Percentiles rank a stretch among this genome's conserved stretches.
Evolutionary conservation across 2,329 filamentous ascomycete species (phyloP).

Genomic region (Verticillium nonalfalfae): DNA sequence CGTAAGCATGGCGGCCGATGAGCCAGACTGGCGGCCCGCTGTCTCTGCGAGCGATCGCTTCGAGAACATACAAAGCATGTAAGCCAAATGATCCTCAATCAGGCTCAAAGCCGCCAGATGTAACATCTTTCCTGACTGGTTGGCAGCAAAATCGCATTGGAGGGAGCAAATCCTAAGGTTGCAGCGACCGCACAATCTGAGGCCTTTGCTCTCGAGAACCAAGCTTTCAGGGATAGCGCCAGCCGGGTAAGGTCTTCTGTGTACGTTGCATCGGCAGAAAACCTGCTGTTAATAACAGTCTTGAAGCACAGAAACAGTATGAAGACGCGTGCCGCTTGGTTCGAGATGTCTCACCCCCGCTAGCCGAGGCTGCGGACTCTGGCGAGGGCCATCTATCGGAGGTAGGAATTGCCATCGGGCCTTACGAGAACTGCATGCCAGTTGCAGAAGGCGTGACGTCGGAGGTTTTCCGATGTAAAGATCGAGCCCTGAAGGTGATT

Average conservation of each 20-base stretch:
- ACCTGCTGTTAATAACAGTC: neutral
- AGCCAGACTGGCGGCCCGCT: constrained; percentile 38
- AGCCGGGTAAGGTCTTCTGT: constrained; percentile 4
- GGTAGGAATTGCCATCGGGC: constrained; percentile 42
- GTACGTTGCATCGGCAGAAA: neutral
- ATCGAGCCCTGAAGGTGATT: constrained; percentile 77
- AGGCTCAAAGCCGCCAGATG: neutral
- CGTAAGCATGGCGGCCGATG: constrained; percentile 6
- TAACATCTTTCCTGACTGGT: neutral
- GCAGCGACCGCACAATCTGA: constrained; percentile 9
- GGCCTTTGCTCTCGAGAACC: constrained; percentile 11
- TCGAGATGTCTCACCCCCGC: constrained; percentile 6
- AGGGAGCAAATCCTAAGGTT: constrained; percentile 3
- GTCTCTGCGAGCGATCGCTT: constrained; percentile 56
- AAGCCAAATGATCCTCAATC: constrained; percentile 20
- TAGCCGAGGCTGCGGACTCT: neutral
- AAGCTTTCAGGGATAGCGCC: constrained; percentile 8
- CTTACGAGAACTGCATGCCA: constrained; percentile 45
- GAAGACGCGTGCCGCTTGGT: constrained; percentile 30
- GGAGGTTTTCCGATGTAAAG: constrained; percentile 65
- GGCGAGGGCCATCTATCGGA: constrained; percentile 9
- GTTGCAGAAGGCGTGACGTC: constrained; percentile 71
- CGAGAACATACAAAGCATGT: constrained; percentile 57
- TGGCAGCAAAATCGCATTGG: constrained; percentile 7
- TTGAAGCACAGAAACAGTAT: constrained; percentile 23